Evolutionary conservation across 108 stramenopile species (phyloP).

Genomic region (Cyclostephanos tholiformis): DNA sequence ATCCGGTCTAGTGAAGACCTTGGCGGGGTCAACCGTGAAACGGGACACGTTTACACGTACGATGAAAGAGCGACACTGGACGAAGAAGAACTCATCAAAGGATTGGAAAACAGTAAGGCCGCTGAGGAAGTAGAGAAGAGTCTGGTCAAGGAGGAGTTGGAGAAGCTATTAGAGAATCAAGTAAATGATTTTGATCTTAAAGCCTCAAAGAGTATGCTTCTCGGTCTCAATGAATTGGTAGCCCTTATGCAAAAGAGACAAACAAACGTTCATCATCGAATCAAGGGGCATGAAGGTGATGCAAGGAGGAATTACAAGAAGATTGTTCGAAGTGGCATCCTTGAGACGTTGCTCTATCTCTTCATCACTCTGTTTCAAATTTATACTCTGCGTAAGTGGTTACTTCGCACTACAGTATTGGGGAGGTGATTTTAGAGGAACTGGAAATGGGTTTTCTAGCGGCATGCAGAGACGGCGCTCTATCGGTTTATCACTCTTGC

Average conservation of each 20-base stretch:
- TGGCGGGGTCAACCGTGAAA: constrained; percentile 58
- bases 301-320: constrained; percentile 74
- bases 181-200: constrained; percentile 56
- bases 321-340: constrained; percentile 72
- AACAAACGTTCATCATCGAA: constrained; percentile 50
- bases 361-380: constrained; percentile 79
- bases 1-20: constrained; percentile 62
- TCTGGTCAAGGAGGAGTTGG: constrained; percentile 18
- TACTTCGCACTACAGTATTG: constrained; percentile 38
- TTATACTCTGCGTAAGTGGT: constrained; percentile 84
- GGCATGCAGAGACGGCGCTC: background rate
- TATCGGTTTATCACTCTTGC: too few species aligned
- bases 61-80: constrained; percentile 49
- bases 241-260: constrained; percentile 22
- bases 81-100: constrained; percentile 62
- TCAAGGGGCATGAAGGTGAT: constrained; percentile 54
- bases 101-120: constrained; percentile 32
- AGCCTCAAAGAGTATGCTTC: constrained; percentile 16
- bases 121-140: constrained; percentile 20
- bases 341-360: constrained; percentile 79
- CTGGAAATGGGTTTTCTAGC: background rate
- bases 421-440: constrained; percentile 6
- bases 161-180: constrained; percentile 41
- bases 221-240: constrained; percentile 25
- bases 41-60: constrained; percentile 68